These are phyloP conservation scores for Evernia prunastri DNA, from an alignment of 495 filamentous ascomycete genomes.

Conservation along the genomic window DNA sequence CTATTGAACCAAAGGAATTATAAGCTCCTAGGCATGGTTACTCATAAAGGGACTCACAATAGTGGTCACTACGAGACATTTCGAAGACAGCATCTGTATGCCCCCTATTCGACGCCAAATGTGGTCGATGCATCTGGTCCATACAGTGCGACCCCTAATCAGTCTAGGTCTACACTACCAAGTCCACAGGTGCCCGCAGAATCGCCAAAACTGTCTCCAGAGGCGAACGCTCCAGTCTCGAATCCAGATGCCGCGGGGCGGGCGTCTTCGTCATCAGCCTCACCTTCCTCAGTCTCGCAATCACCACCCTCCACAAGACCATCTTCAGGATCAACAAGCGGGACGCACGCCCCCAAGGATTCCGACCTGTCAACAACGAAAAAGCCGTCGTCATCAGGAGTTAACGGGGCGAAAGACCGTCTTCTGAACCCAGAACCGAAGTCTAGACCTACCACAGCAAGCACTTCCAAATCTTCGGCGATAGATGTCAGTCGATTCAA, in stretches of 20 bases:
- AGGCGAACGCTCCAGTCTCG: slow-evolving; percentile 15
- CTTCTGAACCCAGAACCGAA: slow-evolving; percentile 4
- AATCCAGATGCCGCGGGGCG: slow-evolving; percentile 9
- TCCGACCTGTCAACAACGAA: background rate
- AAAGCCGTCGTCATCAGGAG: background rate
- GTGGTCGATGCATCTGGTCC: slow-evolving; percentile 63
- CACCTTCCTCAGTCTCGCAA: slow-evolving; percentile 33
- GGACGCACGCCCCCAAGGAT: background rate
- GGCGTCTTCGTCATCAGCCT: slow-evolving; percentile 30
- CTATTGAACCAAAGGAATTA: slow-evolving; percentile 72
- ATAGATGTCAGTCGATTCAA: slow-evolving; percentile 19
- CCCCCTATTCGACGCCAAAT: slow-evolving; percentile 76
- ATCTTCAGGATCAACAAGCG: slow-evolving; percentile 16
- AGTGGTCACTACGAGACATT: slow-evolving; percentile 98
- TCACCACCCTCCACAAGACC: slow-evolving; percentile 25
- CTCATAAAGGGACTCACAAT: slow-evolving; percentile 91
- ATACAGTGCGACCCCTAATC: slow-evolving; percentile 54
- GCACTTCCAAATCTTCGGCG: slow-evolving; percentile 14
- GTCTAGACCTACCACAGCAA: slow-evolving; percentile 5
- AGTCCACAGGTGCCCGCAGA: slow-evolving; percentile 36
- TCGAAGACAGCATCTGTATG: slow-evolving; percentile 70
- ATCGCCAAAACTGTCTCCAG: slow-evolving; percentile 12
- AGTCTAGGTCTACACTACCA: slow-evolving; percentile 34
- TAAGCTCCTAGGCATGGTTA: slow-evolving; percentile 79
- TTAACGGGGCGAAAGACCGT: slow-evolving; percentile 1